phyloP scores from a whole-genome alignment of 208 protist genomes.

The Novymonas esmeraldas region DNA sequence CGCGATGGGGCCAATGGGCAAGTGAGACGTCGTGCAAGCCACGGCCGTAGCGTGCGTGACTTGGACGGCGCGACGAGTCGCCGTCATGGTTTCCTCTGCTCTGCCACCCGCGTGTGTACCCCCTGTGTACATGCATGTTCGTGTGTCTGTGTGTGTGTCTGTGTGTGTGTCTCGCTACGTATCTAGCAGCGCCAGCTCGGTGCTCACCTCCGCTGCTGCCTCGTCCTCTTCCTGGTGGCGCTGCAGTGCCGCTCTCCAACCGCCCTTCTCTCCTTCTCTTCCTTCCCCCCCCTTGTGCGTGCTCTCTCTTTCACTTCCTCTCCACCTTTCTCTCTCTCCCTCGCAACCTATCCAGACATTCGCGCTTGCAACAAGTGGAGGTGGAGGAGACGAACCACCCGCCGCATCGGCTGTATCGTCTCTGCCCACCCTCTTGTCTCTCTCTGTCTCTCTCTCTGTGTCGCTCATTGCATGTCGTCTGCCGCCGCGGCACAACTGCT shows the following conservation, averaged over 20 bases:
- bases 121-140: too few relatives aligned
- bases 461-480: slow-evolving; percentile 5
- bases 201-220: too few relatives aligned
- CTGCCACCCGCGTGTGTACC: too few relatives aligned
- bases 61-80: too few relatives aligned
- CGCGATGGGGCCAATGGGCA: slow-evolving; percentile 12
- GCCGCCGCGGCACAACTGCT: slow-evolving; percentile 30
- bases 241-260: too few relatives aligned
- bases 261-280: background rate
- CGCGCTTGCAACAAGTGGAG: too few relatives aligned
- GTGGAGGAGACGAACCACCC: background rate
- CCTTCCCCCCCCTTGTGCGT: background rate
- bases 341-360: too few relatives aligned
- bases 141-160: background rate
- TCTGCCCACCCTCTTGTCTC: background rate
- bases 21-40: too few relatives aligned
- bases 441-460: background rate
- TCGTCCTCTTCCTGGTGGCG: too few relatives aligned
- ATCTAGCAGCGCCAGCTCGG: background rate
- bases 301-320: background rate
- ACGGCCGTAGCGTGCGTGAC: too few relatives aligned
- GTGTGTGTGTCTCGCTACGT: background rate
- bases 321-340: background rate
- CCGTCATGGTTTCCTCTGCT: too few relatives aligned
- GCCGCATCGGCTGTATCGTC: background rate